Percentiles rank a stretch among this genome's conserved stretches.
Conservation (phyloP, 345 rosid species). For the Clausena lansium region DNA sequence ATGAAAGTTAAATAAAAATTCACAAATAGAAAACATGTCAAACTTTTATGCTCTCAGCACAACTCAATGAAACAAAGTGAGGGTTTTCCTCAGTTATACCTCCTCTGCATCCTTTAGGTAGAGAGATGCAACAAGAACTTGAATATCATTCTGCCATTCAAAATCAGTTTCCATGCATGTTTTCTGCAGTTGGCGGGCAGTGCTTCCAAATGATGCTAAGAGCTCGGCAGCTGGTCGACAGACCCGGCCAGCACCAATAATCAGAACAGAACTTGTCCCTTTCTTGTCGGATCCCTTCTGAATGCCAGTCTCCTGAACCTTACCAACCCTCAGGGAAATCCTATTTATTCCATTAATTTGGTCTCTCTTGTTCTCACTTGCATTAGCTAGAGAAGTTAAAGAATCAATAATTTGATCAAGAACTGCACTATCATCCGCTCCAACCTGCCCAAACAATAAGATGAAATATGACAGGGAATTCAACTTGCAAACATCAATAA, state of each 20-base stretch:
- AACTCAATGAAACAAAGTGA: not conserved
- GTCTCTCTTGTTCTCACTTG: conserved; percentile 33
- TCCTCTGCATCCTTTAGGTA: conserved; percentile 90
- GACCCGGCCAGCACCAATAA: conserved; percentile 93
- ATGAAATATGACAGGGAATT: conserved; percentile 12
- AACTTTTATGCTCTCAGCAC: conserved; percentile 4
- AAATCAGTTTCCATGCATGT: conserved; percentile 34
- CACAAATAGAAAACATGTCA: not conserved
- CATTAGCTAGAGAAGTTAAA: conserved; percentile 73
- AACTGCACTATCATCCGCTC: conserved; percentile 72
- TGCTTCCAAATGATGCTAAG: conserved; percentile 58
- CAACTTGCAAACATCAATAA: conserved; percentile 3
- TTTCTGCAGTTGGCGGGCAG: conserved; percentile 46
- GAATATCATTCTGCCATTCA: conserved; percentile 48
- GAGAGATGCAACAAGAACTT: conserved; percentile 80
- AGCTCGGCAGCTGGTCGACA: conserved; percentile 84
- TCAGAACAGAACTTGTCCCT: conserved; percentile 53
- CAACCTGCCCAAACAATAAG: conserved; percentile 56
- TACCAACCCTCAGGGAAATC: conserved; percentile 51
- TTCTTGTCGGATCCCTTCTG: conserved; percentile 31
- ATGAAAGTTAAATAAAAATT: not conserved
- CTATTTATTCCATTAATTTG: conserved; percentile 32
- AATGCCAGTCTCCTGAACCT: conserved; percentile 42
- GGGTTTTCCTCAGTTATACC: conserved; percentile 39
- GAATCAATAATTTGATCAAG: conserved; percentile 88